Base-by-base conservation (phyloP, 2,329 filamentous ascomycete species). In the Penicillium sp. region DNA sequence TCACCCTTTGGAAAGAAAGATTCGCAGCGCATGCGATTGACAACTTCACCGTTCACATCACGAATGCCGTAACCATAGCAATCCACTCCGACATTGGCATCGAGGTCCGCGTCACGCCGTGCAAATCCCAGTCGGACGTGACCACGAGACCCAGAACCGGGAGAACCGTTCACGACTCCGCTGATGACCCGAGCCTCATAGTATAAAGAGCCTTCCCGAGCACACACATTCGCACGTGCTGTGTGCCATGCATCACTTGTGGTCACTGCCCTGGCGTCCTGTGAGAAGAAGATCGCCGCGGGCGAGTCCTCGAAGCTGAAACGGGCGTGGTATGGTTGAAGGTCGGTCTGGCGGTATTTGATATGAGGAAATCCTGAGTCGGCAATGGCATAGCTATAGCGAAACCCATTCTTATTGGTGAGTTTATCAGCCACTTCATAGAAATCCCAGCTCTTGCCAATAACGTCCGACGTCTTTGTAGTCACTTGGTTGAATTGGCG, bases 41-140 rank as follows among this genome's bases (percentile, higher is more conserved):
- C 89, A 58, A 93, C 93, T 72, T 97, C 92, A 20, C 94, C 94
- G 29, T 88, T 84, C 23, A 92, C 87, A 68, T 99, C 94, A 42
- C 92, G 89, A 54, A 97, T 85, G 44, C 90, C 93, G 71, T 97
- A 97, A 69, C 92, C 96, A 76, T 97, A 97, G 41, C 91, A 97
- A 3, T 95, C 95, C 70, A 97, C 84, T 7, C 94, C 89, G 23
- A 97, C 87, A 69, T 80, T 79, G 37, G 78, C 78, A 55, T 79
- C 76, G 12, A 75, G 67, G 54, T 77, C 74, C 7, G 79, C 75
- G 60, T 79, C 77, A 22, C 77, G 72, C 35, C 77, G 69, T 37
- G 75, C 75, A 54, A 79, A 79, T 25, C 77, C 77, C 29, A 75
- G 81, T 70, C 66, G 81, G 70, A 72, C 81, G 74, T 77, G 74